A percentile compares a stretch with the other conserved stretches of the same genome.
phyloP scores from a whole-genome alignment of 495 filamentous ascomycete genomes.

The Hamigera avellanea region DNA sequence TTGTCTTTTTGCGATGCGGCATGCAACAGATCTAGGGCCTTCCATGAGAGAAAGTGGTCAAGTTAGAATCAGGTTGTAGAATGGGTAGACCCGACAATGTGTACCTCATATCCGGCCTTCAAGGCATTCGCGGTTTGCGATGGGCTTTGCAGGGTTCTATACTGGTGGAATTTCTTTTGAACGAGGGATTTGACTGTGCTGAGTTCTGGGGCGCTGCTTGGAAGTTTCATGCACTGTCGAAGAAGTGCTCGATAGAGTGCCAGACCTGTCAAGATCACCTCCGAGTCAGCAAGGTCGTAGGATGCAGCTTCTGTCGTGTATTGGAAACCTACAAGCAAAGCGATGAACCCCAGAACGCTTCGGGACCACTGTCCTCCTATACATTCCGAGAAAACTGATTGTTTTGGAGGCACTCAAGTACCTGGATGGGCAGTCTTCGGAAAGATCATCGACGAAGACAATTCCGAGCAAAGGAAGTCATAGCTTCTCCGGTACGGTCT shows the following conservation, averaged over 20 bases:
- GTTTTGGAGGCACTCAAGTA: no score
- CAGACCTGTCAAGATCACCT: conserved; percentile 37
- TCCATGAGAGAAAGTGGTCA: conserved; percentile 1
- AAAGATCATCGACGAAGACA: no score
- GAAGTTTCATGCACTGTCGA: conserved; percentile 41
- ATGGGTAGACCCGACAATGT: conserved; percentile 1
- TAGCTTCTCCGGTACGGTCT: no score
- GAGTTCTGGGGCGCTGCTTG: conserved; percentile 28
- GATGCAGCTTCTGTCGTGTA: neutral
- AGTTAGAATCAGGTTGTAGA: conserved; percentile 8
- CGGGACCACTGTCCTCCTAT: conserved; percentile 31
- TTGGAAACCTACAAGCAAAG: conserved; percentile 44
- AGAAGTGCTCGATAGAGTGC: conserved; percentile 66
- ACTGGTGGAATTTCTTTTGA: conserved; percentile 45
- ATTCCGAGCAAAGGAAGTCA: no score
- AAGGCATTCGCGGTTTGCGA: conserved; percentile 42
- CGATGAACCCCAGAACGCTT: conserved; percentile 43
- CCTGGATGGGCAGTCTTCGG: no score
- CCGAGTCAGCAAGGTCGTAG: neutral
- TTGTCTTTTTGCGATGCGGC: conserved; percentile 23
- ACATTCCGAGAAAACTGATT: no score
- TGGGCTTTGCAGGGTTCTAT: conserved; percentile 40
- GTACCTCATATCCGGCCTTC: conserved; percentile 55
- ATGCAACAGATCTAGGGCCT: conserved; percentile 30
- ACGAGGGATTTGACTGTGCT: conserved; percentile 30